These are phyloP conservation scores for Phytopythium chamaehyphon DNA, from an alignment of 352 stramenopile genomes.

Conservation along the genomic window DNA sequence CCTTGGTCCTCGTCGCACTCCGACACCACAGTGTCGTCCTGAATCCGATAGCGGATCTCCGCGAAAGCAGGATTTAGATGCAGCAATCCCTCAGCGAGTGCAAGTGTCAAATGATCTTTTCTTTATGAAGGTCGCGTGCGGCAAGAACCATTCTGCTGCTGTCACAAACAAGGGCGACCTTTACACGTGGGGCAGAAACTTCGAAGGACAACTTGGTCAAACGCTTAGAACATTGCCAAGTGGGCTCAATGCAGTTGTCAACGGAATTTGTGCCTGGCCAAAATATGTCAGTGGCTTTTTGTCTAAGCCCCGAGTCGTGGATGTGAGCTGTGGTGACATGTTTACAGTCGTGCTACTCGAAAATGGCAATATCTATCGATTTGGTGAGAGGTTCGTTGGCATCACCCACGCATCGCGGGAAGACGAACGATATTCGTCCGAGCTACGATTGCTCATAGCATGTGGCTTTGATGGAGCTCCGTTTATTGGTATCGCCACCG, in stretches of 20 bases:
- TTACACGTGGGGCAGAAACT: slow-evolving; percentile 88
- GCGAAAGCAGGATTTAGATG: slow-evolving; percentile 6
- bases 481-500: slow-evolving; percentile 60
- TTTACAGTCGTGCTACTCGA: slow-evolving; percentile 74
- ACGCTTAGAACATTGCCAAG: slow-evolving; percentile 25
- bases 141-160: slow-evolving; percentile 60
- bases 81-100: slow-evolving; percentile 21
- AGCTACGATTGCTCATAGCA: slow-evolving; percentile 13
- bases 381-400: slow-evolving; percentile 56
- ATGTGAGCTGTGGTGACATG: slow-evolving; percentile 65
- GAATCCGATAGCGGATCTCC: slow-evolving; percentile 10
- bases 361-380: slow-evolving; percentile 68
- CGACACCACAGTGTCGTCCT: slow-evolving; percentile 10
- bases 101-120: slow-evolving; percentile 38
- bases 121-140: slow-evolving; percentile 66
- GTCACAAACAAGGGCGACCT: slow-evolving; percentile 77
- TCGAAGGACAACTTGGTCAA: slow-evolving; percentile 84
- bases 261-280: slow-evolving; percentile 66
- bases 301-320: slow-evolving; percentile 27
- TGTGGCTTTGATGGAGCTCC: slow-evolving; percentile 20
- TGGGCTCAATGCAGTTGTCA: slow-evolving; percentile 26
- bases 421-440: background rate
- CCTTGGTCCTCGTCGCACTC: slow-evolving; percentile 2
- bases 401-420: background rate
- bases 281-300: slow-evolving; percentile 69